Percentiles rank a stretch among this genome's conserved stretches.
Conservation (phyloP, 768 basidiomycete species). For the Calocybe cyanea region DNA sequence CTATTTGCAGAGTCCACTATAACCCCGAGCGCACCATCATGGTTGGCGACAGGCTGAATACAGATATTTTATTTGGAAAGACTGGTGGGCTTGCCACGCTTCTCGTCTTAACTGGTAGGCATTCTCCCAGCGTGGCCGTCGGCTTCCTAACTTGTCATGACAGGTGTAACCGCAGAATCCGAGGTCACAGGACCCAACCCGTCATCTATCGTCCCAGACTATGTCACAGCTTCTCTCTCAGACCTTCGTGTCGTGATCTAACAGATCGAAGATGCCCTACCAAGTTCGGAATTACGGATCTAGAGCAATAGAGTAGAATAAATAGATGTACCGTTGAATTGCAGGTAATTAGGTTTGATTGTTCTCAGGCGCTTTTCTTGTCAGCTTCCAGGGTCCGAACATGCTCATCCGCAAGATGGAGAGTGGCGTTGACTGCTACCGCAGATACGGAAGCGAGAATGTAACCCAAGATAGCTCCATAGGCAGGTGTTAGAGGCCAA, state of each 20-base stretch:
- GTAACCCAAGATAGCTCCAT: conserved; percentile 68
- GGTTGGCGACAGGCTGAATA: conserved; percentile 93
- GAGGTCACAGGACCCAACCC: conserved; percentile 72
- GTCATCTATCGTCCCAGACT: conserved; percentile 75
- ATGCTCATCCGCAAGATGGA: conserved; percentile 37
- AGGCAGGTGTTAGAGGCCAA: conserved; percentile 79
- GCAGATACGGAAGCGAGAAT: conserved; percentile 55
- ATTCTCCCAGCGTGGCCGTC: conserved; percentile 2
- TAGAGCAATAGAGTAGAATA: conserved; percentile 1
- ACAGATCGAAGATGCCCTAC: background rate
- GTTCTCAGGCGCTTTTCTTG: conserved; percentile 15
- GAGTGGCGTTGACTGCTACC: conserved; percentile 39
- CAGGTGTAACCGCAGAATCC: conserved; percentile 74
- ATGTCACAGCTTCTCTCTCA: conserved; percentile 75
- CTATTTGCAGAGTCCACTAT: conserved; percentile 64
- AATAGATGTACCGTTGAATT: conserved; percentile 2
- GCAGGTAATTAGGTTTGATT: background rate
- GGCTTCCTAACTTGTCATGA: conserved; percentile 2
- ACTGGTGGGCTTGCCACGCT: conserved; percentile 82
- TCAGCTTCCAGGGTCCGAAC: conserved; percentile 18
- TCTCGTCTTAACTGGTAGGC: conserved; percentile 85
- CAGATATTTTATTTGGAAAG: conserved; percentile 93
- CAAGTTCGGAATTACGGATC: background rate
- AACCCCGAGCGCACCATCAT: conserved; percentile 88
- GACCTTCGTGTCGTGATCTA: conserved; percentile 54